Base-by-base conservation (phyloP, 2,329 filamentous ascomycete genomes). In the Hortaea sp. region DNA sequence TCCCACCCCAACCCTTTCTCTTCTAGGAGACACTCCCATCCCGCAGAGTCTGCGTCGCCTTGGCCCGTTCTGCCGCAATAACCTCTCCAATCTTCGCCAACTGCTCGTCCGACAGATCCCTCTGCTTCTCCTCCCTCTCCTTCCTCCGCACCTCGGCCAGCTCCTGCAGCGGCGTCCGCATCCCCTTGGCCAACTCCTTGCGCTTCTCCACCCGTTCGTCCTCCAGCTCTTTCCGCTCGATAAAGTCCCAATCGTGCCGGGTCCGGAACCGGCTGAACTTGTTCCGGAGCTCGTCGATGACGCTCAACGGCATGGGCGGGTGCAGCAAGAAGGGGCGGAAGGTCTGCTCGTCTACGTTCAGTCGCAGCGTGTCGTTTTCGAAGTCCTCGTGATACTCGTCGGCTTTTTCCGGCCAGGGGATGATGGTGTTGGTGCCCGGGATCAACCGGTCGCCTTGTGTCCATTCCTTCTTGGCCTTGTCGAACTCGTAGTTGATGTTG, bases 211-310 rank as follows among this genome's bases (percentile, higher is more conserved):
- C 64, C 56, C 67, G 68, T 41, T 66, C 65, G 49, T 78, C 81
- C 63, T 82, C 75, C 49, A 72, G 68, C 64, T 79, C 72, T 72
- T 82, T 83, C 66, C 72, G 69, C 54, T 72, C 72, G 44, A 89
- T 66, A 63, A 84, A 94, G 64, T 83, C 84, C 40, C 77, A 70
- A 52, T 88, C 84, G 69, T 94, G 87, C 41, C 86, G 75, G 44
- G 82, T 88, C 60, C 88, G 76, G 78, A 89, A 92, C 58, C 77
- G 79, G 56, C 82, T 85, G 75, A 82, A 94, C 63, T 81, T 84
- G 71, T 85, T 84, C 62, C 88, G 77, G 62, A 97, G 73, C 72
- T 97, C 90, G 64, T 95, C 82, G 54, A 94, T 76, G 34, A 95
- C 77, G n/a, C 67, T 69, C 29, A 73, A 68, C 5, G 90, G 88